phyloP scores from a whole-genome alignment of 495 filamentous ascomycete species.

The Aspergillus panamensis region DNA sequence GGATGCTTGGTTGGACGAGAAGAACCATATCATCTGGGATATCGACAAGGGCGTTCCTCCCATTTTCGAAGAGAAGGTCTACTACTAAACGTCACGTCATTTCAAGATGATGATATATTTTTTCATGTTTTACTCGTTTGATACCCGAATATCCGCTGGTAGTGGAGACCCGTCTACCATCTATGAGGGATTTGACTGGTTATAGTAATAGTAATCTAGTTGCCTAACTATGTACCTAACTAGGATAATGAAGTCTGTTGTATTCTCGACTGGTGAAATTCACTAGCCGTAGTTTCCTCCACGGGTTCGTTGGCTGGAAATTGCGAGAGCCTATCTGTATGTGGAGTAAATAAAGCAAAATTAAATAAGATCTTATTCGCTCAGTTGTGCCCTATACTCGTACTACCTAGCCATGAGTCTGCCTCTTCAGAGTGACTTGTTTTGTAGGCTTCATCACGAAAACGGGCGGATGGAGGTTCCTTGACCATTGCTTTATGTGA shows the following conservation, averaged over 20 bases:
- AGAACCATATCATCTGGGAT: conserved; percentile 76
- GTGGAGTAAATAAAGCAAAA: no score
- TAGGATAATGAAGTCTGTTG: no score
- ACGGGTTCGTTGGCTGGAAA: no score
- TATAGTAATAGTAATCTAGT: not conserved
- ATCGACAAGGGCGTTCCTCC: conserved; percentile 68
- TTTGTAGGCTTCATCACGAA: no score
- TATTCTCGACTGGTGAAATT: no score
- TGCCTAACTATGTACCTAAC: no score
- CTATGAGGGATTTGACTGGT: not conserved
- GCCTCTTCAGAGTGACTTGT: no score
- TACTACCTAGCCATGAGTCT: not conserved
- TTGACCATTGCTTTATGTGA: no score
- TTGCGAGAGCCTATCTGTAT: no score
- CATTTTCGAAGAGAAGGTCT: conserved; percentile 69
- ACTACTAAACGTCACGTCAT: conserved; percentile 15
- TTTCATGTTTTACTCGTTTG: not conserved
- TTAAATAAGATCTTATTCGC: no score
- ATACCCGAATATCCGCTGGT: not conserved
- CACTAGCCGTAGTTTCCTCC: no score
- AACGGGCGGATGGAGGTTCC: no score
- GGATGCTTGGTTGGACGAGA: conserved; percentile 74
- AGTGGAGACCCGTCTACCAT: not conserved
- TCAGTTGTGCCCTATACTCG: not conserved
- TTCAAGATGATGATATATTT: not conserved